Conservation (phyloP, 2,329 filamentous ascomycete genomes). For the Hymenoscyphus infarciens region DNA sequence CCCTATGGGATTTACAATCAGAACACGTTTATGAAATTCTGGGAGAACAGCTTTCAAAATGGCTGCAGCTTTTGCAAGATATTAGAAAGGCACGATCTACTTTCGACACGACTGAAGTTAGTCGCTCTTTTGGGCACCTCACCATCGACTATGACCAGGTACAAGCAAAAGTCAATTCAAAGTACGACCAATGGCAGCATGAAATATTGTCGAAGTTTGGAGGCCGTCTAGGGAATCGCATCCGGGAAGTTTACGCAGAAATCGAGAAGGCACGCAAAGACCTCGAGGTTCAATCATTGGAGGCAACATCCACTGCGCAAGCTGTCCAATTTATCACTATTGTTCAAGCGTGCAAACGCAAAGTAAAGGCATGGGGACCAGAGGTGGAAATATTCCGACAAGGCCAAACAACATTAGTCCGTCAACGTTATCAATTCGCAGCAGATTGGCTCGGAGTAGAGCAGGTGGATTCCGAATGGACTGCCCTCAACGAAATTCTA, state of each 20-base stretch:
- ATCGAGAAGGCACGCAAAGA: conserved; percentile 87
- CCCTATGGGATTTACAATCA: conserved; percentile 93
- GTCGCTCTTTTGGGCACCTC: conserved; percentile 87
- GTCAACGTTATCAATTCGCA: conserved; percentile 91
- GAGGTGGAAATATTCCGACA: conserved; percentile 96
- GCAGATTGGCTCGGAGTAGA: conserved; percentile 94
- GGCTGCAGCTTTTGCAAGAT: conserved; percentile 94
- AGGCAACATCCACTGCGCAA: conserved; percentile 92
- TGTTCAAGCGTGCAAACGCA: conserved; percentile 92
- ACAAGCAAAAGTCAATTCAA: conserved; percentile 96
- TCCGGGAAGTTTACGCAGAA: conserved; percentile 88
- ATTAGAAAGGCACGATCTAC: conserved; percentile 93
- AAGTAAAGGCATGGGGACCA: conserved; percentile 89
- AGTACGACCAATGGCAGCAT: conserved; percentile 99
- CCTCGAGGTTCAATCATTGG: conserved; percentile 85
- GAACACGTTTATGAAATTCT: conserved; percentile 92
- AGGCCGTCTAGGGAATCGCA: conserved; percentile 78
- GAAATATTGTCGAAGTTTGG: conserved; percentile 95
- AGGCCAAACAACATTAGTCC: conserved; percentile 85
- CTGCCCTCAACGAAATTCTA: conserved; percentile 85
- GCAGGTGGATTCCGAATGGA: conserved; percentile 95
- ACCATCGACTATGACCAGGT: conserved; percentile 98
- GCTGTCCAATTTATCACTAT: conserved; percentile 98
- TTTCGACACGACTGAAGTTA: conserved; percentile 95
- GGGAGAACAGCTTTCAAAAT: conserved; percentile 85